These are phyloP conservation scores for Magnolia officinalis DNA, from an alignment of 164 flowering plant genomes.

Conservation along the genomic window DNA sequence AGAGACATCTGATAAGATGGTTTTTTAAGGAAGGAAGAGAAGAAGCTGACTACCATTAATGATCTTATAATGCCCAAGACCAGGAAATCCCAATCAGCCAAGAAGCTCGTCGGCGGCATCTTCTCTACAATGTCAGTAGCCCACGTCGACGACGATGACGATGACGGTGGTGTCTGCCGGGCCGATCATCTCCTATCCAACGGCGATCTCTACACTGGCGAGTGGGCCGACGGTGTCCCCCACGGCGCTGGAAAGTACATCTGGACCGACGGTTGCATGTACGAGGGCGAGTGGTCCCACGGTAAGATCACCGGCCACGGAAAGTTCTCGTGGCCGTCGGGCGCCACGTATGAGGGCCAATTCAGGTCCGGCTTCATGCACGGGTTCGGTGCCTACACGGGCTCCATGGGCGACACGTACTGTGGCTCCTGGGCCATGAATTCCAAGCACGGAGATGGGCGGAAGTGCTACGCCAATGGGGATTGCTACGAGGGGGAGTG, in stretches of 20 bases:
- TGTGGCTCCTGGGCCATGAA: conserved; percentile 71
- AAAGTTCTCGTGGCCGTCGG: conserved; percentile 80
- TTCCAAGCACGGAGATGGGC: conserved; percentile 72
- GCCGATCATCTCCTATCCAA: conserved; percentile 49
- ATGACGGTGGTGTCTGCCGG: conserved; percentile 26
- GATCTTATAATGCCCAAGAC: not conserved
- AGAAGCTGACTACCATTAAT: not conserved
- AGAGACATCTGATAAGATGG: too few relatives aligned
- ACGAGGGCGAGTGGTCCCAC: conserved; percentile 72
- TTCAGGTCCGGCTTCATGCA: conserved; percentile 83
- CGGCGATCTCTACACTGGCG: conserved; percentile 82
- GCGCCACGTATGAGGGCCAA: conserved; percentile 88
- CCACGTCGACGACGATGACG: conserved; percentile 57
- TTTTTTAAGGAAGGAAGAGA: too few relatives aligned
- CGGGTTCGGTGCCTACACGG: conserved; percentile 71
- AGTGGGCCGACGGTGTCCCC: conserved; percentile 53
- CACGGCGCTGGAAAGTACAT: conserved; percentile 76
- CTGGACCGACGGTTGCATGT: conserved; percentile 93
- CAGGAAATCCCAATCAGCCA: not conserved
- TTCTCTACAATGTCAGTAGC: conserved; percentile 31
- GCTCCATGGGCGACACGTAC: conserved; percentile 56
- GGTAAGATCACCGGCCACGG: conserved; percentile 77
- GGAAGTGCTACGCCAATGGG: conserved; percentile 53
- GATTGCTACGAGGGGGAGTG: conserved; percentile 84
- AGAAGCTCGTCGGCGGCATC: not conserved